Base-by-base conservation (phyloP, 805 yeast genomes). In the Pichia nakasei region DNA sequence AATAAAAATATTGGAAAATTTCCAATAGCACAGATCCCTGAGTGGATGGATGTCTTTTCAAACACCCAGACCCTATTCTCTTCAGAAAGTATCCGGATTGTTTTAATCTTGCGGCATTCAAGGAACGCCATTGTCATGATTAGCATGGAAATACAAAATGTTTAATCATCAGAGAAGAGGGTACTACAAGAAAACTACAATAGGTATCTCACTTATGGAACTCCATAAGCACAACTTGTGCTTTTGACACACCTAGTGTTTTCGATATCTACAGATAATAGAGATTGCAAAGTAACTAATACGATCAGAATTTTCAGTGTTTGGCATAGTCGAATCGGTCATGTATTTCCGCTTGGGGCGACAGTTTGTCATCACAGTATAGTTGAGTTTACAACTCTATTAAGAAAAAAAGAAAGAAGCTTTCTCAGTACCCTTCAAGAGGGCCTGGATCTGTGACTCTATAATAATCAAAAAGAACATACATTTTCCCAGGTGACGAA, bases 331-430 rank as follows among this genome's bases (percentile, higher is more conserved):
- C 83, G 83, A 77, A 68, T 78, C 83, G 78, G 67, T 76, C 82
- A 78, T 74, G 72, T 71, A 43, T 41, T 34, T 77, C 82, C 80
- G 83, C 68, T 70, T 78, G 83, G 83, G 83, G 83, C 83, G 83
- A 78, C 83, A 78, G 54, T 73, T 59, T 67, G 79, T 78, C 83
- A 77, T 78, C 83, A 76, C 56, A 42, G 50, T 40, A 41, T 34
- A 45, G 17, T 15, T 22, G 35, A 21, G 19, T n/a, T n/a, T n/a
- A n/a, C n/a, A n/a, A n/a, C n/a, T n/a, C n/a, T n/a, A n/a, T n/a
- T n/a, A n/a, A n/a, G n/a, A n/a, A n/a, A n/a, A n/a, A 32, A 15
- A 24, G 27, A 24, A 24, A 24, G 27, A 24, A 24, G 27, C 7
- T 8, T 8, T 8, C 27, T 11, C 27, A 24, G 7, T 8, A 7